Percentiles rank a stretch among this genome's conserved stretches.
Conservation (phyloP, 2,329 filamentous ascomycete genomes). For the Paraphaeosphaeria sporulosa region DNA sequence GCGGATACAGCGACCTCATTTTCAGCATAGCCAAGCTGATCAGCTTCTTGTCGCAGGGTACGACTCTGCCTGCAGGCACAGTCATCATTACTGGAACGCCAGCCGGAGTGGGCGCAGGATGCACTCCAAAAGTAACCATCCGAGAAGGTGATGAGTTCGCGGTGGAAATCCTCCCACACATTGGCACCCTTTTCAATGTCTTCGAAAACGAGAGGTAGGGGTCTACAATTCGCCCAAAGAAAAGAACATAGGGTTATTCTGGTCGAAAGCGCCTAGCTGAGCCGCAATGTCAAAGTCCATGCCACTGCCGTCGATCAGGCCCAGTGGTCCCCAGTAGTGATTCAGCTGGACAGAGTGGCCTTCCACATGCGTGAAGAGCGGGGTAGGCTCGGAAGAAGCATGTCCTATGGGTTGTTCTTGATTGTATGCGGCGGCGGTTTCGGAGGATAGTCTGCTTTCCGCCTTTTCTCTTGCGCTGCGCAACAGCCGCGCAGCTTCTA, state of each 20-base stretch:
- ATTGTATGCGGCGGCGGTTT: neutral
- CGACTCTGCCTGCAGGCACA: slow-evolving; percentile 50
- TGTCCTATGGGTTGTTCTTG: neutral
- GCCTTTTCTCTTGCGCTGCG: slow-evolving; percentile 17
- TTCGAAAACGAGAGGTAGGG: neutral
- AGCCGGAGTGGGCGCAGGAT: slow-evolving; percentile 20
- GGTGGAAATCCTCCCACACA: neutral
- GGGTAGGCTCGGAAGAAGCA: neutral
- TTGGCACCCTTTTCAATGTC: neutral
- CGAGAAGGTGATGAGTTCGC: neutral
- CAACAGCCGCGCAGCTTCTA: slow-evolving; percentile 42
- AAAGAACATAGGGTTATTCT: slow-evolving; percentile 9
- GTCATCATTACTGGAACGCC: slow-evolving; percentile 56
- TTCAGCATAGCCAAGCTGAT: slow-evolving; percentile 53
- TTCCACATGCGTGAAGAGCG: neutral
- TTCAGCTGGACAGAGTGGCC: slow-evolving; percentile 4
- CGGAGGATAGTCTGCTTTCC: slow-evolving; percentile 4
- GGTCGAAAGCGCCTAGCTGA: slow-evolving; percentile 7
- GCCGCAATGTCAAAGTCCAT: slow-evolving; percentile 6
- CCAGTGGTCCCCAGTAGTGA: slow-evolving; percentile 8
- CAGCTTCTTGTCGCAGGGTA: slow-evolving; percentile 51
- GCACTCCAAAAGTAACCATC: neutral
- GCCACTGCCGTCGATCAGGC: neutral
- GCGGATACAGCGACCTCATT: slow-evolving; percentile 38
- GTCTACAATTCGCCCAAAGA: neutral